Base-by-base conservation (phyloP, 139 green algal species). In the Parachlorella kessleri region DNA sequence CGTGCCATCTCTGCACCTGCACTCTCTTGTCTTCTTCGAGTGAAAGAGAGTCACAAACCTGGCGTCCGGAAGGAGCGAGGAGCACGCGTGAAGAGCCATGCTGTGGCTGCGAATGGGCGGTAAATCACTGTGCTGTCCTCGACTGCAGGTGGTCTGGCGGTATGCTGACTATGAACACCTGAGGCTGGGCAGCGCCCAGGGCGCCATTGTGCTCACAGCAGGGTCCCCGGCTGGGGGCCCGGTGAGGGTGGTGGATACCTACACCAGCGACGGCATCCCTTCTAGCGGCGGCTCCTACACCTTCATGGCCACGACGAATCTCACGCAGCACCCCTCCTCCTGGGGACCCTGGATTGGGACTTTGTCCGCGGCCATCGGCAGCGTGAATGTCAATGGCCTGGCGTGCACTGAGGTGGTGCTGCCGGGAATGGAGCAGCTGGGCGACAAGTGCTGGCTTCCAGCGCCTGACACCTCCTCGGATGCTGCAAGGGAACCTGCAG, bases 301-400 rank as follows among this genome's bases (percentile, higher is more conserved):
- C 2, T 82, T 85, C 74, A 23, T 75, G 2, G 65, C 70, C 2
- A 55, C 63, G 48, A 30, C 74, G 3, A 48, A 36, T 1, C 38
- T 82, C 23, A 1, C 41, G 30, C 33, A 18, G 6, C n/a, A 30
- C 0, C 14, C 37, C 4, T n/a, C n/a, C n/a, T n/a, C n/a, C n/a
- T n/a, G n/a, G n/a, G n/a, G n/a, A n/a, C 39, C 63, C 21, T 38
- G 66, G 0, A 32, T n/a, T 3, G 65, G 32, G 2, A 41, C 42
- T 8, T n/a, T 78, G 37, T 53, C 37, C 5, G 39, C 82, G 36
- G 38, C 14, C 3, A 73, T 86, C 26, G n/a, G 70, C 3, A n/a
- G 21, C 3, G 67, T 81, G 1, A 86, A 79, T 59, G 54, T 86
- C 33, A 86, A 86, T 37, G 83, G 84, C 68, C 42, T 88, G 63